These are phyloP conservation scores for Lolium perenne DNA, from an alignment of 176 grass and related monocot genomes.

Conservation along the genomic window DNA sequence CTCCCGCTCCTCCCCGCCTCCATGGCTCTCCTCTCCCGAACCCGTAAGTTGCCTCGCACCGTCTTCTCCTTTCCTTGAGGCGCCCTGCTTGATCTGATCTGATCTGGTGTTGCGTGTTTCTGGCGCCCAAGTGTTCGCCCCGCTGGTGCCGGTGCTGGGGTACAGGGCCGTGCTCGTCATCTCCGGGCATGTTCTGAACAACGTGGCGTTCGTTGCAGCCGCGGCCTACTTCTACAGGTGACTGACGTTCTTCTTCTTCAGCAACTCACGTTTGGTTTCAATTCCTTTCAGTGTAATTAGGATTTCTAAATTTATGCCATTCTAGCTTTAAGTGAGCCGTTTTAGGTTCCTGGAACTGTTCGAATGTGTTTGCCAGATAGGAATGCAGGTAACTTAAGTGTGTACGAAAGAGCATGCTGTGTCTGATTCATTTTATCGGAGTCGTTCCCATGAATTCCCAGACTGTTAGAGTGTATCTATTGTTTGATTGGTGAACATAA, in stretches of 20 bases:
- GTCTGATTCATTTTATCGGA: too few relatives aligned
- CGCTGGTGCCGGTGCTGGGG: slow-evolving; percentile 73
- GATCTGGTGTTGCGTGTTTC: slow-evolving; percentile 29
- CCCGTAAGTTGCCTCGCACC: slow-evolving; percentile 44
- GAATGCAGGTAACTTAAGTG: neutral
- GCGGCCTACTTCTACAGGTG: slow-evolving; percentile 83
- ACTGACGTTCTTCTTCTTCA: neutral
- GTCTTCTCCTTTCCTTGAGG: neutral
- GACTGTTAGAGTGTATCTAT: neutral
- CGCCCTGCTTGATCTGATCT: slow-evolving; percentile 49
- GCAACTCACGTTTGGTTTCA: neutral
- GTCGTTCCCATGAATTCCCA: neutral
- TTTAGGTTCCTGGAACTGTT: slow-evolving; percentile 1
- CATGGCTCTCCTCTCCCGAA: slow-evolving; percentile 70
- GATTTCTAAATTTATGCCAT: neutral
- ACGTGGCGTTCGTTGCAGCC: slow-evolving; percentile 59
- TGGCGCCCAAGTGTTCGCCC: slow-evolving; percentile 51
- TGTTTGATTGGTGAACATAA: neutral
- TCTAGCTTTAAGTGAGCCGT: neutral
- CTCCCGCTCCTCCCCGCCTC: slow-evolving; percentile 74
- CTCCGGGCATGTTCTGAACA: slow-evolving; percentile 73
- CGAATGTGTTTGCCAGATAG: neutral
- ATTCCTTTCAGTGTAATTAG: neutral
- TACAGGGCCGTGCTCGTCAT: slow-evolving; percentile 68
- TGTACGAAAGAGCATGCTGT: too few relatives aligned